These are phyloP conservation scores for Parathielavia hyrcaniae DNA, from an alignment of 495 filamentous ascomycete genomes.

Conservation along the genomic window DNA sequence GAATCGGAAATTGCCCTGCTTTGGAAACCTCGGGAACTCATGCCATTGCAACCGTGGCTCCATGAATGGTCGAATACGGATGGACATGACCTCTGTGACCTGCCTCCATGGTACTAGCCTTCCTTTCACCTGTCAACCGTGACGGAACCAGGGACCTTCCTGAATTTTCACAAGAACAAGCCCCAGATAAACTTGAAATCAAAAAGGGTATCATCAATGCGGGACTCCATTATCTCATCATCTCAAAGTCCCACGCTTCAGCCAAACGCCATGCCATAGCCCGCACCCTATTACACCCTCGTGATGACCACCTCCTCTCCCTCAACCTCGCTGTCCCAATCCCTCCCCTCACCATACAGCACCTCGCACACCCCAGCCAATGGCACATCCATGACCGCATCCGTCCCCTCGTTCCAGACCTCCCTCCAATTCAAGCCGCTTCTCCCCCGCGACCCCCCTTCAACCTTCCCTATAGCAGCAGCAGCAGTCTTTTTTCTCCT, in stretches of 20 bases:
- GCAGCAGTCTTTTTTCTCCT: conserved; percentile 27
- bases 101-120: too few relatives aligned
- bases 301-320: conserved; percentile 18
- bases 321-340: conserved; percentile 19
- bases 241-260: not conserved
- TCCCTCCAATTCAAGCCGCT: conserved; percentile 59
- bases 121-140: too few relatives aligned
- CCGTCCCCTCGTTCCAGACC: conserved; percentile 86
- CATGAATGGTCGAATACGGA: too few relatives aligned
- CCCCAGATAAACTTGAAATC: not conserved
- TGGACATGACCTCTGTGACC: too few relatives aligned
- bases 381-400: conserved; percentile 96
- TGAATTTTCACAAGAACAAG: not conserved
- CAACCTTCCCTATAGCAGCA: conserved; percentile 37
- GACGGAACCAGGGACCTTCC: too few relatives aligned
- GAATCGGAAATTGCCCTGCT: too few relatives aligned
- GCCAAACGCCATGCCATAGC: not conserved
- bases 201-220: not conserved
- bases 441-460: conserved; percentile 31
- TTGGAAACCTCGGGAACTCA: too few relatives aligned
- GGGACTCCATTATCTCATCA: not conserved
- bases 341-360: conserved; percentile 56
- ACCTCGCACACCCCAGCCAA: conserved; percentile 97
- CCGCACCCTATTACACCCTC: conserved; percentile 6
- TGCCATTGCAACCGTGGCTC: too few relatives aligned